Conservation (phyloP, 2,329 filamentous ascomycete species). For the Clarireedia paspali region DNA sequence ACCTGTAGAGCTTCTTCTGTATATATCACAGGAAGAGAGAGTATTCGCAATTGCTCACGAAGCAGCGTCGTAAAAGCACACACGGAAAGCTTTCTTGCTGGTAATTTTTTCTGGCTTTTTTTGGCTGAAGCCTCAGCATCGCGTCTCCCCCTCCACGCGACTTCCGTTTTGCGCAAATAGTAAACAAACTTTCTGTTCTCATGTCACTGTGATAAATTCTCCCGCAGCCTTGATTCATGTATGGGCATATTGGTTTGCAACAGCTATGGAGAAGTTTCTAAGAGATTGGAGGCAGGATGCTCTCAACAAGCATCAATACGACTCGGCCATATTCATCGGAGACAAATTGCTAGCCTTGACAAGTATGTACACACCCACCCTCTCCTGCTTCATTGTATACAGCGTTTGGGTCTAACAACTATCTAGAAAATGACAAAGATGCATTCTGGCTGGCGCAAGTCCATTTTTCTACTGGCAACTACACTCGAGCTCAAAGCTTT, state of each 20-base stretch:
- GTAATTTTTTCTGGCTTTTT: too few relatives aligned
- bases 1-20: too few relatives aligned
- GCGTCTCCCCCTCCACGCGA: constrained; percentile 3
- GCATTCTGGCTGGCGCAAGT: constrained; percentile 98
- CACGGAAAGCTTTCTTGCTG: too few relatives aligned
- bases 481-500: constrained; percentile 81
- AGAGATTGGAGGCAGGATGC: constrained; percentile 94
- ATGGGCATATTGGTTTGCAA: not conserved
- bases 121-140: constrained; percentile 8
- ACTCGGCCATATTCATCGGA: constrained; percentile 92
- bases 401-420: constrained; percentile 9
- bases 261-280: constrained; percentile 80
- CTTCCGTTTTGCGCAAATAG: not conserved
- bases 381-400: not conserved
- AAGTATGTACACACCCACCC: constrained; percentile 45
- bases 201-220: not conserved
- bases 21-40: too few relatives aligned
- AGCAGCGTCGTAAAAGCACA: too few relatives aligned
- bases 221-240: not conserved
- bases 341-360: constrained; percentile 95
- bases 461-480: constrained; percentile 92
- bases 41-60: too few relatives aligned
- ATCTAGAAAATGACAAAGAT: constrained; percentile 81
- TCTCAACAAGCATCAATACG: constrained; percentile 91
- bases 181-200: not conserved